A percentile compares a stretch with the other conserved stretches of the same genome.
phyloP scores from a whole-genome alignment of 2,329 filamentous ascomycete genomes.

The Pseudopyrenochaeta lycopersici region DNA sequence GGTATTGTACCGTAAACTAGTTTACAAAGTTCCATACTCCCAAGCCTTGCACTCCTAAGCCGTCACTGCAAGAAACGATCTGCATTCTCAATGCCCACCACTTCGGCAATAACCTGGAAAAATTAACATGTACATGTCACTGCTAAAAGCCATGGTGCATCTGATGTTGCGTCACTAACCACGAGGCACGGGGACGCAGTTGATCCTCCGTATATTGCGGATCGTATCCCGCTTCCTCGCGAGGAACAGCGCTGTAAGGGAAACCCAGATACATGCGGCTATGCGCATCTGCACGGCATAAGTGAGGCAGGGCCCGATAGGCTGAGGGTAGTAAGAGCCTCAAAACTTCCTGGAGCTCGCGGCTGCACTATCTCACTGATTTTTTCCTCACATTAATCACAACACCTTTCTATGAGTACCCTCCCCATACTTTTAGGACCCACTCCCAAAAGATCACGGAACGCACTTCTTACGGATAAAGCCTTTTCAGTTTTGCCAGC shows the following conservation, averaged over 20 bases:
- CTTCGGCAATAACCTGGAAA: no score
- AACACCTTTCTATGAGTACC: not conserved
- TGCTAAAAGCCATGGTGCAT: constrained; percentile 15
- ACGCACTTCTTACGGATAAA: not conserved
- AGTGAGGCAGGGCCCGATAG: constrained; percentile 22
- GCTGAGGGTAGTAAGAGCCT: constrained; percentile 15
- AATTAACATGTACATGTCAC: not conserved
- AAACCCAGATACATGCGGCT: constrained; percentile 25
- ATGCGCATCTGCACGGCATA: constrained; percentile 27
- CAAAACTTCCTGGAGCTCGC: constrained; percentile 5
- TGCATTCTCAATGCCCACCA: not conserved
- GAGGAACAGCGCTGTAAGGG: constrained; percentile 31
- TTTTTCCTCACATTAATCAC: not conserved
- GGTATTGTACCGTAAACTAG: not conserved
- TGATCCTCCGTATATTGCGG: constrained; percentile 41
- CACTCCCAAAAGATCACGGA: constrained; percentile 2
- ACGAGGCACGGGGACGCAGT: constrained; percentile 27
- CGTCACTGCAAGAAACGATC: not conserved
- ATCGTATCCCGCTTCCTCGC: constrained; percentile 45
- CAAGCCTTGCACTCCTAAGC: not conserved
- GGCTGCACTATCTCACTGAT: constrained; percentile 8
- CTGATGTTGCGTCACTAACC: constrained; percentile 38
- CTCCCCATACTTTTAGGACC: not conserved
- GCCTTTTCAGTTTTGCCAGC: not conserved
- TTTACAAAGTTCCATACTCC: not conserved